Evolutionary conservation across 1,284 basidiomycete species (phyloP), one percentile per base, ranked within the genome.

Genomic region (Inonotus hispidus): DNA sequence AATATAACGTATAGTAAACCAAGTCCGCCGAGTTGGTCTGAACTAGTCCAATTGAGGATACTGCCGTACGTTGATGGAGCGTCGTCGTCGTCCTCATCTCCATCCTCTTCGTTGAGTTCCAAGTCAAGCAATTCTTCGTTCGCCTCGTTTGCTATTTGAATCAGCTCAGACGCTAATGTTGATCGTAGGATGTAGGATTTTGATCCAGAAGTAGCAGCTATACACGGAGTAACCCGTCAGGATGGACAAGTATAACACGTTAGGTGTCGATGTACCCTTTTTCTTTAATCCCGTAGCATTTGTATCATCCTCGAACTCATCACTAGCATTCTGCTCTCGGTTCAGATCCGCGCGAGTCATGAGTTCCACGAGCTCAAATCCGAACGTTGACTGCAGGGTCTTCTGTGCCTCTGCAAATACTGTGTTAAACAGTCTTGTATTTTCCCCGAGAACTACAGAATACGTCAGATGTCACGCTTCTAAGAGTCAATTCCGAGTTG

Each of bases 161-260:
- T 83, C 50, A 92, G 73, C 10, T 68, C 63, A 0, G 79, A 70
- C 62, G 88, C 72, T 13, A 92, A 77, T 0, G 71, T 73, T 0
- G 87, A 89, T 46, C 89, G 84, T n/a, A 92, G 73, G 52, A 92
- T 87, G 68, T 87, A 92, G 6, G 82, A 82, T 68, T 89, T 90
- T 1, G 86, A 84, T 4, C 85, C 83, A 0, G 79, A 67, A 1
- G 79, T 73, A 1, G 80, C 73, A 46, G 79, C 86, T 87, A 63
- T 47, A 53, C 43, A 35, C 35, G 23, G 29, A 19, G 49, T 8
- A 43, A 19, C 29, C 27, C n/a, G 38, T 32, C 47, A 56, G 29
- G 10, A 45, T 14, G 5, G 16, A 43, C 7, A 43, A 43, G 16
- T 5, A 2, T n/a, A 16, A 16, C 16, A 21, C 3, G 19, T 7